Percentiles rank a stretch among this genome's conserved stretches.
phyloP scores from a whole-genome alignment of 1,284 basidiomycete species.

The Melampsora larici-populina region DNA sequence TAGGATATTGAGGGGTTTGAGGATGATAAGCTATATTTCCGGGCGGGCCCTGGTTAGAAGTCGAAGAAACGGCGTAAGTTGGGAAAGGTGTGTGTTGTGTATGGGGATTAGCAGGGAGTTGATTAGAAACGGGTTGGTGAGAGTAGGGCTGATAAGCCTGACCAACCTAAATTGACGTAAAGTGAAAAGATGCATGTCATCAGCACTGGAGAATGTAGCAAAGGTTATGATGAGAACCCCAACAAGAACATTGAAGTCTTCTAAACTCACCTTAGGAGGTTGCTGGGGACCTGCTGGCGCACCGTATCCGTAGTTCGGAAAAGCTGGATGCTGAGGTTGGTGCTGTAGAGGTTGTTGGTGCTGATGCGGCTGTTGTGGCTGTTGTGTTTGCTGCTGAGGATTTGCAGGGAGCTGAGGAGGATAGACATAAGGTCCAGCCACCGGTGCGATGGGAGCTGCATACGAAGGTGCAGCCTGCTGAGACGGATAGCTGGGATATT shows the following conservation, averaged over 20 bases:
- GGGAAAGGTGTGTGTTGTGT: neutral
- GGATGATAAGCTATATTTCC: slow-evolving; percentile 3
- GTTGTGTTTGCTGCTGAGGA: slow-evolving; percentile 11
- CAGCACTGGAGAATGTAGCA: neutral
- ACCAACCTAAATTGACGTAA: neutral
- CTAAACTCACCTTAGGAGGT: slow-evolving; percentile 24
- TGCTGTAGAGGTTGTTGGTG: slow-evolving; percentile 11
- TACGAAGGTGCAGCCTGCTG: neutral
- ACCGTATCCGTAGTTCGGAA: slow-evolving; percentile 42
- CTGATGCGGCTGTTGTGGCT: slow-evolving; percentile 8
- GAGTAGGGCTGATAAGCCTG: slow-evolving; percentile 33
- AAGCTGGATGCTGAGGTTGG: slow-evolving; percentile 33
- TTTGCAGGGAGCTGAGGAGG: slow-evolving; percentile 16
- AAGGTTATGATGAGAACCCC: neutral
- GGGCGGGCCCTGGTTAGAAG: neutral
- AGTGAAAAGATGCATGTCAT: neutral
- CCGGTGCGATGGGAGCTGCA: slow-evolving; percentile 2
- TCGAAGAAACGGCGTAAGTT: neutral
- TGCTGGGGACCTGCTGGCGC: slow-evolving; percentile 24
- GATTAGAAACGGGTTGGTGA: neutral
- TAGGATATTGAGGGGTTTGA: neutral
- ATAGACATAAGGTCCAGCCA: neutral
- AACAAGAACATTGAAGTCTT: neutral
- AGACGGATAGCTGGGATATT: slow-evolving; percentile 4
- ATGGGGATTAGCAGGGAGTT: slow-evolving; percentile 22